phyloP scores from a whole-genome alignment of 352 stramenopile genomes.

The Globisporangium acanthophoron region DNA sequence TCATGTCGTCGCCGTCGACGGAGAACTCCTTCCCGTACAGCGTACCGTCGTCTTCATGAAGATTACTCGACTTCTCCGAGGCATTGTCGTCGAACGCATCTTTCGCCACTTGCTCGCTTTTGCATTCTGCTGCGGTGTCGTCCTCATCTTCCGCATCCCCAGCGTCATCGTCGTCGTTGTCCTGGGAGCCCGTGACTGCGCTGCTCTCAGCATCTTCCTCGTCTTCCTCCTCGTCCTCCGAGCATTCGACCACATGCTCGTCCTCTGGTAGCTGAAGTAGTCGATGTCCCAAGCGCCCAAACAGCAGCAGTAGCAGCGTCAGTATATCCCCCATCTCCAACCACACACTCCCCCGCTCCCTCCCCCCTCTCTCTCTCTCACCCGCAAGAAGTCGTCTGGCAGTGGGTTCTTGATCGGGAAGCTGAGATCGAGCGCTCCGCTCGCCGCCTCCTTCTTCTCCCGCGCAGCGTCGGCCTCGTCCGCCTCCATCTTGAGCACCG shows the following conservation, averaged over 20 bases:
- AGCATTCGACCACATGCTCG: slow-evolving; percentile 18
- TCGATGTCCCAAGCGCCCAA: not conserved
- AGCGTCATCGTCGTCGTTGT: slow-evolving; percentile 8
- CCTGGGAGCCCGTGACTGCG: slow-evolving; percentile 9
- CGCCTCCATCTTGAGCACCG: slow-evolving; percentile 72
- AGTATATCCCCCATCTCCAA: not conserved
- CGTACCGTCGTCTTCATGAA: slow-evolving; percentile 78
- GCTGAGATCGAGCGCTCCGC: slow-evolving; percentile 2
- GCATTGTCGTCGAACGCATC: slow-evolving; percentile 50
- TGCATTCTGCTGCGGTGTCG: slow-evolving; percentile 29
- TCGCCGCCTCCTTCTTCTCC: slow-evolving; percentile 1
- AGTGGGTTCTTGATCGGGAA: slow-evolving; percentile 69
- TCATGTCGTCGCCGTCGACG: slow-evolving; percentile 35
- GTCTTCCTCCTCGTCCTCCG: slow-evolving; percentile 21
- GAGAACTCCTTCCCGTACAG: slow-evolving; percentile 80
- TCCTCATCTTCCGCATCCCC: slow-evolving; percentile 27
- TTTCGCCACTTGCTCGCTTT: slow-evolving; percentile 34
- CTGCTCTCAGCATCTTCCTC: slow-evolving; percentile 8
- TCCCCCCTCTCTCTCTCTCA: slow-evolving; percentile 13
- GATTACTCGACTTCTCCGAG: slow-evolving; percentile 57
- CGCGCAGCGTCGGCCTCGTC: slow-evolving; percentile 18
- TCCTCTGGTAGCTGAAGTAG: slow-evolving; percentile 41
- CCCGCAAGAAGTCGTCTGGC: slow-evolving; percentile 72
- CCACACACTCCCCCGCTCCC: slow-evolving; percentile 5
- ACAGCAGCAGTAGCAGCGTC: not conserved